Evolutionary conservation across 1,139 yeast genomes (phyloP), one percentile per base, ranked within the genome.

Genomic region (Zygoascus meyerae): DNA sequence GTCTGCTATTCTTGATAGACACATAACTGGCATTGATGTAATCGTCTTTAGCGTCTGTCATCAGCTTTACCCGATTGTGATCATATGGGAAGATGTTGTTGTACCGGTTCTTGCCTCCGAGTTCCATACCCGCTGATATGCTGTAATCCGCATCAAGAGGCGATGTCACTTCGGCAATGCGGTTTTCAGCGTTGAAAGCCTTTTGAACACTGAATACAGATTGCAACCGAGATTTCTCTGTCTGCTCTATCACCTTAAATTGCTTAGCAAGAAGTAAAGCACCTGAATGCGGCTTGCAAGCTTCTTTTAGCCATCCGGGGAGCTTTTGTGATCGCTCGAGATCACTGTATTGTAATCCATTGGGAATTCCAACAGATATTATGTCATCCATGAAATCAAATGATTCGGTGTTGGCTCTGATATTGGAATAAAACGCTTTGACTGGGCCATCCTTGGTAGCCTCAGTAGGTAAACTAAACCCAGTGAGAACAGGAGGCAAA

Each of bases 21-120:
- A 81, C 65, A 57, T 76, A 77, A 52, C 78, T 77, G 1, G 87
- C 89, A 60, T 82, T 82, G 57, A 82, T 76, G 58, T 83, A 79
- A 54, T 78, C 80, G 49, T 59, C 53, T 2, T 53, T 34, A 7
- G 26, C 17, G 45, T 65, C 64, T 48, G 57, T 11, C 52, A 51
- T 31, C 26, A 54, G 39, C 15, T 48, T 40, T 14, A 87, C 95
- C 49, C 95, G 69, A 10, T 92, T 77, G 58, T 84, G 89, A 55
- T 84, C 92, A 63, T 78, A 86, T n/a, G 94, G 83, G 57, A 85
- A 74, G 43, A 86, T 83, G 61, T 86, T 89, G 52, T 84, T 80
- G 67, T 86, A 86, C 49, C 95, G 66, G 64, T 86, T 86, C 62
- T 86, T 69, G 37, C 63, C 52, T 12, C 95, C 94, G 49, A 75